Evolutionary conservation across 2,329 filamentous ascomycete species (phyloP).

Genomic region (Cordyceps pruinosa): DNA sequence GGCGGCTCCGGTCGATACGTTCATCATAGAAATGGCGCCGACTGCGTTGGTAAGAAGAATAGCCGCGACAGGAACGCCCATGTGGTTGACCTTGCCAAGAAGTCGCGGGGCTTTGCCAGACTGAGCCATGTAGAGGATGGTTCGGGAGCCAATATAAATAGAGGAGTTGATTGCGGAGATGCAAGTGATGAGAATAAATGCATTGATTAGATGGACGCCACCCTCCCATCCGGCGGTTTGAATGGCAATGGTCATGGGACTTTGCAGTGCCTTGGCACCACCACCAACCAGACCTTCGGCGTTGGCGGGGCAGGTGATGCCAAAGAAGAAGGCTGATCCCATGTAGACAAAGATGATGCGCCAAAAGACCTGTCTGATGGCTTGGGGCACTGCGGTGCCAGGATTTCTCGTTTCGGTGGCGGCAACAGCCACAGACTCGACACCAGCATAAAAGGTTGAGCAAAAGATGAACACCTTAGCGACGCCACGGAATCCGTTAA

Average conservation of each 20-base stretch:
- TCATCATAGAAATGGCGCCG: constrained; percentile 69
- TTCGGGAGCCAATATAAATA: constrained; percentile 71
- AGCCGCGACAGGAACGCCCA: constrained; percentile 54
- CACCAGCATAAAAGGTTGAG: constrained; percentile 64
- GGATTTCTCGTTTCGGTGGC: constrained; percentile 56
- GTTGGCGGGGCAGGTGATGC: constrained; percentile 65
- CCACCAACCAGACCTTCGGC: constrained; percentile 44
- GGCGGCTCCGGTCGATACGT: constrained; percentile 58
- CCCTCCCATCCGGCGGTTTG: constrained; percentile 67
- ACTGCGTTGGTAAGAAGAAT: constrained; percentile 65
- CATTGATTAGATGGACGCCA: constrained; percentile 71
- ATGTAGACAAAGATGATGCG: constrained; percentile 59
- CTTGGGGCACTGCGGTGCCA: constrained; percentile 46
- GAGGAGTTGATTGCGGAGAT: constrained; percentile 66
- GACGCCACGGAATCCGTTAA: constrained; percentile 59
- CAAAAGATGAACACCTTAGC: constrained; percentile 63
- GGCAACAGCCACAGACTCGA: constrained; percentile 56
- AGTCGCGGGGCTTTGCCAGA: constrained; percentile 63
- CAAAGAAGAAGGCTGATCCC: constrained; percentile 67
- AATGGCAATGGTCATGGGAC: constrained; percentile 67
- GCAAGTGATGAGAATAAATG: constrained; percentile 67
- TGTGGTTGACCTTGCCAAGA: constrained; percentile 58
- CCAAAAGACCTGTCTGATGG: constrained; percentile 55
- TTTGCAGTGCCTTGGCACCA: constrained; percentile 56
- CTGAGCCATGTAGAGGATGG: constrained; percentile 69